Base-by-base conservation (phyloP, 2,329 filamentous ascomycete species). In the Beauveria sp. region DNA sequence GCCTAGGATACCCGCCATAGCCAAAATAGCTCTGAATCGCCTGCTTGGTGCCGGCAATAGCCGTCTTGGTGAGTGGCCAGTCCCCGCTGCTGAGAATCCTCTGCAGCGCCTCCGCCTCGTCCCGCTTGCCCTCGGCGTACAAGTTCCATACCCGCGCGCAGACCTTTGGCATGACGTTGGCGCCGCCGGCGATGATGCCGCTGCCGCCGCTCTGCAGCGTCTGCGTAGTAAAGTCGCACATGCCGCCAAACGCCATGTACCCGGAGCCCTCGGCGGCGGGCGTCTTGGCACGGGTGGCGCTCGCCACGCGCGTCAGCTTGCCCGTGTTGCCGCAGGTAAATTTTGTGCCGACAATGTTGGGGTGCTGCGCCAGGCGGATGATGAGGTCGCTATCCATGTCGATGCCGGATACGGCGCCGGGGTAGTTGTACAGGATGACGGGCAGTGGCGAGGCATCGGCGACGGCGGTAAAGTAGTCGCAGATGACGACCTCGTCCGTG, bases 301-400 rank as follows among this genome's bases (percentile, higher is more conserved):
- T 75, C 7, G 91, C 90, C 5, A 96, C 90, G 37, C 91, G 86
- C 14, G 91, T 93, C 66, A 96, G 82, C 77, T 96, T 96, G 65
- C 91, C 91, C 1, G 90, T 94, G 79, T 91, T 94, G 66, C 90
- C 91, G 72, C 91, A 96, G 46, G 91, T 96, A 80, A 96, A 96
- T 75, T 96, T 96, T 60, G 90, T 92, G 64, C 91, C 91, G 64
- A 92, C 78, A 69, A 96, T 91, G 76, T 96, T 96, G 66, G 86
- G 85, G 76, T 96, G 91, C 71, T 86, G 77, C 50, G 88, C 89
- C 43, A 96, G 84, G 71, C 82, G 83, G 77, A 94, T 91, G 69
- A 96, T 83, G 63, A 93, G 81, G 72, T 96, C 91, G 62, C 89
- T 92, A 79, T 94, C 90, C 84, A 96, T 88, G 73, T 96, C 91